These are phyloP conservation scores for Xylaria polymorpha DNA, from an alignment of 2,329 filamentous ascomycete genomes.

Conservation along the genomic window DNA sequence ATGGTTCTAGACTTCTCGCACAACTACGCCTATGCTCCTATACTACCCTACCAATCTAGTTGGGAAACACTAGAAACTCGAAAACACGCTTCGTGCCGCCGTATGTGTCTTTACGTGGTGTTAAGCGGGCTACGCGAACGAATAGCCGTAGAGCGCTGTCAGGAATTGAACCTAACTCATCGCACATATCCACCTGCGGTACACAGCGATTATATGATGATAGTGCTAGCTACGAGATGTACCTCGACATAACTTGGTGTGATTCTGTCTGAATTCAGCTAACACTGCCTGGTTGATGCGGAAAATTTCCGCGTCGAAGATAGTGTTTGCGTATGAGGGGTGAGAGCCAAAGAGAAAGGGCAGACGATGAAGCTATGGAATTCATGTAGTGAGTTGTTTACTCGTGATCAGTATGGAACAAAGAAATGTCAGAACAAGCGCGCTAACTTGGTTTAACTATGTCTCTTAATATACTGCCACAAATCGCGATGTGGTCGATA, in stretches of 20 bases:
- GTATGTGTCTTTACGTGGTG: neutral
- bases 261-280: neutral
- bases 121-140: neutral
- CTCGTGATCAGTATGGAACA: neutral
- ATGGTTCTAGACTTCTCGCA: neutral
- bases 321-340: neutral
- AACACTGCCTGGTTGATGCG: neutral
- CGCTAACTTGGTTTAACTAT: neutral
- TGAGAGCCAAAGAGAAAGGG: neutral
- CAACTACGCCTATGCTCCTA: neutral
- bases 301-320: neutral
- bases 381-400: neutral
- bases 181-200: neutral
- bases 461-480: neutral
- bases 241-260: neutral
- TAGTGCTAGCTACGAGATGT: neutral
- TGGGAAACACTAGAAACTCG: no score
- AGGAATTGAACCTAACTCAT: neutral
- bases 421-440: neutral
- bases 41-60: neutral
- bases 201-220: neutral
- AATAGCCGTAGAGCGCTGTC: no score
- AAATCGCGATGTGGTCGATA: neutral
- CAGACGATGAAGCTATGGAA: neutral
- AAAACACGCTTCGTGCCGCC: neutral